These are phyloP conservation scores for Limnomonas spitsbergensis DNA, from an alignment of 139 green algal genomes.

Conservation along the genomic window DNA sequence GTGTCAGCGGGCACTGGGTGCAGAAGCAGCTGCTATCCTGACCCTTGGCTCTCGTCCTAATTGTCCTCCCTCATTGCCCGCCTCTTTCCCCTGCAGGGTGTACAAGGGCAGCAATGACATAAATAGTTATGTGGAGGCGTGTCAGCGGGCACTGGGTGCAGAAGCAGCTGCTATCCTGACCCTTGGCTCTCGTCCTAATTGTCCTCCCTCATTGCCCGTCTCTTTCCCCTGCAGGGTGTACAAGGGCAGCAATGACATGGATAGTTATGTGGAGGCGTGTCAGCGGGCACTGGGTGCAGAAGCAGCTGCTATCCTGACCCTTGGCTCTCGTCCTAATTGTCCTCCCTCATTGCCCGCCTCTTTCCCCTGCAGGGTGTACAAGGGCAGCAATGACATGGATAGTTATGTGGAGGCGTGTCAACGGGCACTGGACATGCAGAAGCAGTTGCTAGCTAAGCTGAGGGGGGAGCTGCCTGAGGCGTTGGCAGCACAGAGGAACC, in stretches of 20 bases:
- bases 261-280: constrained; percentile 37
- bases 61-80: no score
- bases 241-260: constrained; percentile 37
- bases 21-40: no score
- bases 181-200: no score
- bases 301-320: constrained; percentile 50
- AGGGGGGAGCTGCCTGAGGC: constrained; percentile 42
- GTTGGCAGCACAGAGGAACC: constrained; percentile 33
- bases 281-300: constrained; percentile 41
- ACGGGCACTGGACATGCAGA: constrained; percentile 43
- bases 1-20: no score
- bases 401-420: no score
- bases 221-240: constrained; percentile 23
- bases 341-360: neutral
- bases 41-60: no score
- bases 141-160: no score
- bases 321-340: no score
- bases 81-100: no score
- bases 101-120: no score
- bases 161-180: constrained; percentile 48
- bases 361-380: neutral
- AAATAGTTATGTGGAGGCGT: no score
- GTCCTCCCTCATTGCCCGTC: neutral
- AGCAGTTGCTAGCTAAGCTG: constrained; percentile 40
- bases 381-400: no score